phyloP scores from a whole-genome alignment of 345 rosid genomes.

The Geranium rotundifolium region DNA sequence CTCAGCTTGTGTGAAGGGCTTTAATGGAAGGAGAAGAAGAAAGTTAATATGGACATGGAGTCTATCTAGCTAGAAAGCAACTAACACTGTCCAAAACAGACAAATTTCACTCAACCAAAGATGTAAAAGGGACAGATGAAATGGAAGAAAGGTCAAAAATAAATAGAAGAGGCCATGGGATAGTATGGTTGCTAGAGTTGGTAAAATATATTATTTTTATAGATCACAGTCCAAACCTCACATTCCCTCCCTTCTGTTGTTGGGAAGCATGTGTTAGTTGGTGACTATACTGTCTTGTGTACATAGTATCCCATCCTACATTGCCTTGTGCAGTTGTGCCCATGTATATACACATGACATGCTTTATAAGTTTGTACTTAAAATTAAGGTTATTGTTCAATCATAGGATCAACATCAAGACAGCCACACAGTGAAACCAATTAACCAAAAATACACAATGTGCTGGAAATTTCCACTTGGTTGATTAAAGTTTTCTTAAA shows the following conservation, averaged over 20 bases:
- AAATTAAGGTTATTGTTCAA: not conserved
- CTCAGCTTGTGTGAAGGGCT: constrained; percentile 29
- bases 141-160: constrained; percentile 12
- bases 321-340: not conserved
- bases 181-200: not conserved
- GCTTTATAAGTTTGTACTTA: not conserved
- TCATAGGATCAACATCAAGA: too few relatives aligned
- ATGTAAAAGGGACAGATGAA: constrained; percentile 3
- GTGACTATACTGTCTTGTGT: constrained; percentile 23
- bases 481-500: too few relatives aligned
- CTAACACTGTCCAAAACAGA: constrained; percentile 9
- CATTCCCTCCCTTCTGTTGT: constrained; percentile 41
- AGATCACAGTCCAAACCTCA: constrained; percentile 11
- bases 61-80: not conserved
- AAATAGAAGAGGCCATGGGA: not conserved
- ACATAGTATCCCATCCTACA: constrained; percentile 1
- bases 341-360: not conserved
- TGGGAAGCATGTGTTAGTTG: constrained; percentile 66
- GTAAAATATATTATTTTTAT: constrained; percentile 3
- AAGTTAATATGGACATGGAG: not conserved
- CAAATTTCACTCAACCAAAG: constrained; percentile 17
- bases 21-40: constrained; percentile 14
- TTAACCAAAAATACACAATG: too few relatives aligned
- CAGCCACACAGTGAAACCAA: too few relatives aligned
- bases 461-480: too few relatives aligned